These are phyloP conservation scores for Physcomitrium patens DNA, from an alignment of 225 moss, liverwort and hornwort species.

Conservation along the genomic window DNA sequence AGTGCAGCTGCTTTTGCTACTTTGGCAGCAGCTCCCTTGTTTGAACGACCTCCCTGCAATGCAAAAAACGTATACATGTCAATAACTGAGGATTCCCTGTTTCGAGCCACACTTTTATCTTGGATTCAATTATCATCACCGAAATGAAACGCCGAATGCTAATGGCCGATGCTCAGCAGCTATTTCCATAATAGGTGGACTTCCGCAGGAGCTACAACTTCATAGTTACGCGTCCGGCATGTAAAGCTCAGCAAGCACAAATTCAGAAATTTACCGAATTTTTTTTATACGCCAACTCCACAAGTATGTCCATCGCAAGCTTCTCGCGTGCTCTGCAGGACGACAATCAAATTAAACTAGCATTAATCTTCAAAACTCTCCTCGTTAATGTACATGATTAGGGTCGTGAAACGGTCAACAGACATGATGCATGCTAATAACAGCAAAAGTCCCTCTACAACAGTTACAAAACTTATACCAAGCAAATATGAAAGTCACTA, in stretches of 20 bases:
- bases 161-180: not conserved
- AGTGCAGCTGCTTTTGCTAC: constrained; percentile 68
- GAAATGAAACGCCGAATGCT: not conserved
- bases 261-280: constrained; percentile 32
- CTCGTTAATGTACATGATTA: not conserved
- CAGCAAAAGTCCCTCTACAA: not conserved
- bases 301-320: constrained; percentile 74
- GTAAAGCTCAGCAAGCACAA: constrained; percentile 12
- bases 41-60: constrained; percentile 38
- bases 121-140: too few relatives aligned
- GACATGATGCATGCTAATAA: not conserved
- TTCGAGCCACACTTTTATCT: too few relatives aligned
- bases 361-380: not conserved
- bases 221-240: not conserved
- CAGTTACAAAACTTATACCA: not conserved
- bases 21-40: constrained; percentile 76
- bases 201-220: too few relatives aligned
- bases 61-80: not conserved
- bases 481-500: not conserved
- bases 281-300: constrained; percentile 69
- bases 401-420: too few relatives aligned
- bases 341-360: constrained; percentile 3
- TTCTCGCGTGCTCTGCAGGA: constrained; percentile 68
- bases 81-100: not conserved
- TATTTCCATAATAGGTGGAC: not conserved